Percentiles rank a stretch among this genome's conserved stretches.
These are phyloP conservation scores for Amanita phalloides DNA, from an alignment of 768 basidiomycete species.

Conservation along the genomic window DNA sequence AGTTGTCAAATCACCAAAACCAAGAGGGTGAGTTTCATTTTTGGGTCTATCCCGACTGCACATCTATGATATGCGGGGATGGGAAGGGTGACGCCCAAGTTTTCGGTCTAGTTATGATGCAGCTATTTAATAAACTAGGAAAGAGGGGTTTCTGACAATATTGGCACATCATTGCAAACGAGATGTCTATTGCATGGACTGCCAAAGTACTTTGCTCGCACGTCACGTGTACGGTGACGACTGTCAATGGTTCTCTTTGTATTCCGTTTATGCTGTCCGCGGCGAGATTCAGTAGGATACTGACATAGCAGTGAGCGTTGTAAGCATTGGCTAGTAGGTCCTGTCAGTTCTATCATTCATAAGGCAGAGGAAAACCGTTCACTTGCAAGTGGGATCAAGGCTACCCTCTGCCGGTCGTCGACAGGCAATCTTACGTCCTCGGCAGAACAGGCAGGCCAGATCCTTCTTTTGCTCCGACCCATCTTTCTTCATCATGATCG, in stretches of 20 bases:
- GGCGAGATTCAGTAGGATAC: conserved; percentile 34
- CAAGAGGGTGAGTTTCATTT: no score
- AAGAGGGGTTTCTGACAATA: background rate
- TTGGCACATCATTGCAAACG: background rate
- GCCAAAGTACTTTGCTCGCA: background rate
- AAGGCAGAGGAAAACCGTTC: conserved; percentile 11
- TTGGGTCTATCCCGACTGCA: no score
- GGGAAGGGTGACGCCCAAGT: no score
- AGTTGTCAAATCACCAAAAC: no score
- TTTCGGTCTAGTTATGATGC: no score
- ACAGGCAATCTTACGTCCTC: conserved; percentile 32
- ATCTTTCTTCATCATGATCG: conserved; percentile 6
- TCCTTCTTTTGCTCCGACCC: conserved; percentile 15
- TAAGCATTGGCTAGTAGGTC: conserved; percentile 31
- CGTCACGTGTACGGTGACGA: conserved; percentile 1
- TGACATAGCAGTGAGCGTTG: conserved; percentile 37
- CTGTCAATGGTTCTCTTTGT: background rate
- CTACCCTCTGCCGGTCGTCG: conserved; percentile 23
- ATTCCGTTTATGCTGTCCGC: conserved; percentile 6
- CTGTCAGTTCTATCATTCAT: background rate
- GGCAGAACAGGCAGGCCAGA: conserved; percentile 28
- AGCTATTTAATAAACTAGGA: background rate
- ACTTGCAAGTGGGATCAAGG: conserved; percentile 41
- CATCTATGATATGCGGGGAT: background rate
- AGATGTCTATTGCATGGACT: background rate